Evolutionary conservation across 208 protist species (phyloP), one percentile per base, ranked within the genome.

Genomic region (Leishmania martiniquensis): DNA sequence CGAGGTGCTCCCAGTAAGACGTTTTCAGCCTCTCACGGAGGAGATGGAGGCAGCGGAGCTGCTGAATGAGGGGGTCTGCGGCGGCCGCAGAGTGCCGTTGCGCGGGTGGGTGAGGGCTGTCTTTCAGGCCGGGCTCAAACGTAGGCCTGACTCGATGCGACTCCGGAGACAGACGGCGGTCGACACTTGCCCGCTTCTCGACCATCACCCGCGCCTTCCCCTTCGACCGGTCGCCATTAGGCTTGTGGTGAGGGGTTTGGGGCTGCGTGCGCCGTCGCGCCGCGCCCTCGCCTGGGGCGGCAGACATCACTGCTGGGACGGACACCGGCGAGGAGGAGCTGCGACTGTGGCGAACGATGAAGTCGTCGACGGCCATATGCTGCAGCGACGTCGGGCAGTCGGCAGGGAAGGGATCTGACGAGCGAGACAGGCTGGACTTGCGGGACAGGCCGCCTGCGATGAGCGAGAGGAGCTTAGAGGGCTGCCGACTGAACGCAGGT

Each of bases 11-110:
- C 82, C 85, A 87, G 75, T 84, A 92, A 29, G 80, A 72, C 32
- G 72, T 66, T 32, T 81, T 69, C 37, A 93, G 83, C 17, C 82
- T 83, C 76, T 88, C 62, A n/a, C 90, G 87, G 29, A 95, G 81
- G 1, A 93, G 66, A 72, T 75, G 85, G 68, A 92, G 82, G 49
- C 85, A 86, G 37, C 90, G 85, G 60, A 92, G 73, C 47, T 86
- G 65, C 63, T 78, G 66, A 29, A 77, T 77, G 22, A 86, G 66
- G 13, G 68, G 66, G 59, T 80, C 71, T 51, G 73, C 25, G 17
- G 47, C 25, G 32, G n/a, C 37, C 20, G 49, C 25, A 3, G 37
- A 45, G 65, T 45, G 72, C 55, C 17, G 6, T 59, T 4, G 52
- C 20, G 20, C 22, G 25, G 10, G 62, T 25, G 1, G 34, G 32